phyloP scores from a whole-genome alignment of 1,284 basidiomycete genomes.

The Takashimella tepidaria region DNA sequence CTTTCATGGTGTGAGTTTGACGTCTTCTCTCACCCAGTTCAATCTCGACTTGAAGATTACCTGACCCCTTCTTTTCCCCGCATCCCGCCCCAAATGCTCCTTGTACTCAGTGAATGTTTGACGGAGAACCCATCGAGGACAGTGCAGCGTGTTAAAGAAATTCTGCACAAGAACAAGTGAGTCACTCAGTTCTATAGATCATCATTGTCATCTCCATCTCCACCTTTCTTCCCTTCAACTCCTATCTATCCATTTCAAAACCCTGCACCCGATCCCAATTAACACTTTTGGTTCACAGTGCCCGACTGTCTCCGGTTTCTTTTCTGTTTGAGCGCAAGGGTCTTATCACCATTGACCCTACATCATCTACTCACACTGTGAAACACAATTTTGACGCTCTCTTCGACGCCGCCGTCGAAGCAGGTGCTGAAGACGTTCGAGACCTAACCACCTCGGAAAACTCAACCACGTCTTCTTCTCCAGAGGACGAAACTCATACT shows the following conservation, averaged over 20 bases:
- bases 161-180: constrained; percentile 59
- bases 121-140: constrained; percentile 71
- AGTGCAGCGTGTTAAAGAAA: constrained; percentile 59
- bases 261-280: neutral
- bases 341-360: constrained; percentile 55
- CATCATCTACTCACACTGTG: constrained; percentile 17
- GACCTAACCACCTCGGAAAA: constrained; percentile 15
- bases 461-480: neutral
- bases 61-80: too few relatives aligned
- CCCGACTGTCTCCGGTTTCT: constrained; percentile 64
- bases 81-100: too few relatives aligned
- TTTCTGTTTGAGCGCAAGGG: constrained; percentile 73
- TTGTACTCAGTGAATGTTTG: constrained; percentile 72
- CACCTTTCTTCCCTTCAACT: too few relatives aligned
- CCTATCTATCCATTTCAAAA: too few relatives aligned
- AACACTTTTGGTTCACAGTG: constrained; percentile 49
- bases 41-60: too few relatives aligned
- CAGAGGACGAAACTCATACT: constrained; percentile 12
- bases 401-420: constrained; percentile 45
- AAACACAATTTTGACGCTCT: constrained; percentile 36
- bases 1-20: constrained; percentile 65
- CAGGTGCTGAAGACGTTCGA: constrained; percentile 52
- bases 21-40: too few relatives aligned
- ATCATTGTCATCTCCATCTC: too few relatives aligned
- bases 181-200: too few relatives aligned